Evolutionary conservation across 495 filamentous ascomycete genomes (phyloP).

Genomic region (Astrocystis sublimbata): DNA sequence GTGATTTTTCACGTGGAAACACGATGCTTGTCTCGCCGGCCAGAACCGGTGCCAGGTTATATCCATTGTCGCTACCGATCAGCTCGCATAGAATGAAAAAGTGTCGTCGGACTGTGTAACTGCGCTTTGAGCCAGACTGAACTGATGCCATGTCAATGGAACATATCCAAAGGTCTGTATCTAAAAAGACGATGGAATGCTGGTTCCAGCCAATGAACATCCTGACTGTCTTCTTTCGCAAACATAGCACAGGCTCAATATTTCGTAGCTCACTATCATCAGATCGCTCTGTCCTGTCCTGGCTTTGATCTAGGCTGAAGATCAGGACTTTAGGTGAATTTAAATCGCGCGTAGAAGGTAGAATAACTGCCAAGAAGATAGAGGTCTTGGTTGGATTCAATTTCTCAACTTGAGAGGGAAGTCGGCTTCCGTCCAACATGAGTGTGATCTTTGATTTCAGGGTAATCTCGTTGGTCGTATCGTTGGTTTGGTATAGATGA

Average conservation of each 20-base stretch:
- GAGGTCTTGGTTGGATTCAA: not conserved
- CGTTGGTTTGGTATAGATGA: not conserved
- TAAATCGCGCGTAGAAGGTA: not conserved
- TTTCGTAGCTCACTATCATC: not conserved
- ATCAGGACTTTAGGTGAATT: not conserved
- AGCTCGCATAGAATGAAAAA: constrained; percentile 5
- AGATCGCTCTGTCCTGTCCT: not conserved
- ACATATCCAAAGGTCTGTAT: not conserved
- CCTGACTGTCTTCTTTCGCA: not conserved
- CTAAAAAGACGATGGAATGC: not conserved
- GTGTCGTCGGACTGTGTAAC: not conserved
- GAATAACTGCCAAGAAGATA: not conserved
- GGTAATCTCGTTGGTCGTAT: not conserved
- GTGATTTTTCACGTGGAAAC: not conserved
- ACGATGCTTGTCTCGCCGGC: not conserved
- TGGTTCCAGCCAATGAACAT: not conserved
- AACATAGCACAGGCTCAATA: not conserved
- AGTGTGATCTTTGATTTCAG: not conserved
- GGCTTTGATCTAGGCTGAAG: not conserved
- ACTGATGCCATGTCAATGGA: not conserved
- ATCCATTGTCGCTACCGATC: not conserved
- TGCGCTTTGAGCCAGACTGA: not conserved
- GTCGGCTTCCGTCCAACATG: not conserved
- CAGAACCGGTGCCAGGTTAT: not conserved
- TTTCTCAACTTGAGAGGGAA: not conserved